A percentile compares a stretch with the other conserved stretches of the same genome.
These are phyloP conservation scores for Toxoplasma gondii DNA, from an alignment of 169 alveolate genomes.

Conservation along the genomic window DNA sequence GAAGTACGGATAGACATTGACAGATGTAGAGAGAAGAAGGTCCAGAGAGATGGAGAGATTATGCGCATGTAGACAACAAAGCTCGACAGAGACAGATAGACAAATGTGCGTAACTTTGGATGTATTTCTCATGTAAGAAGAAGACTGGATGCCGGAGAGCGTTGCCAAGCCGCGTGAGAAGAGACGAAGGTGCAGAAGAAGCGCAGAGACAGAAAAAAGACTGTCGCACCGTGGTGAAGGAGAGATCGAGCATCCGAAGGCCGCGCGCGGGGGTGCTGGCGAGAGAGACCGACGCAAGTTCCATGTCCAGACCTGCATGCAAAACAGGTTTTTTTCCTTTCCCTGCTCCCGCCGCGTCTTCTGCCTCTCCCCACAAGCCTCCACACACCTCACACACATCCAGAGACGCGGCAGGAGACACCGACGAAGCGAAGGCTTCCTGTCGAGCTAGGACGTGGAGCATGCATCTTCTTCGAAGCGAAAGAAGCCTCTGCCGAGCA, in stretches of 20 bases:
- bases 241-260: constrained; percentile 9
- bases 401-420: not conserved
- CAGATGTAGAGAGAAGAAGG: too few species aligned
- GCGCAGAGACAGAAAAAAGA: too few species aligned
- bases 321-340: not conserved
- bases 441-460: not conserved
- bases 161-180: too few species aligned
- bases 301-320: not conserved
- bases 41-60: too few species aligned
- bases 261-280: not conserved
- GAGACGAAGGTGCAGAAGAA: too few species aligned
- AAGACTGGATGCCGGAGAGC: too few species aligned
- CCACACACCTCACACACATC: not conserved
- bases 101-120: too few species aligned
- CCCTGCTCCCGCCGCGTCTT: not conserved
- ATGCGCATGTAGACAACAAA: too few species aligned
- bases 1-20: too few species aligned
- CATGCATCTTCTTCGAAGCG: not conserved
- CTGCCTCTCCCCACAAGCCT: not conserved
- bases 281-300: not conserved
- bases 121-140: too few species aligned
- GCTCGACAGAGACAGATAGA: too few species aligned
- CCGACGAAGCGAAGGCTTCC: not conserved
- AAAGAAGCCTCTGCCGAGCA: constrained; percentile 31
- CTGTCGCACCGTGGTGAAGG: not conserved